phyloP scores from a whole-genome alignment of 2,329 filamentous ascomycete genomes.

The Acrodontium crateriforme region DNA sequence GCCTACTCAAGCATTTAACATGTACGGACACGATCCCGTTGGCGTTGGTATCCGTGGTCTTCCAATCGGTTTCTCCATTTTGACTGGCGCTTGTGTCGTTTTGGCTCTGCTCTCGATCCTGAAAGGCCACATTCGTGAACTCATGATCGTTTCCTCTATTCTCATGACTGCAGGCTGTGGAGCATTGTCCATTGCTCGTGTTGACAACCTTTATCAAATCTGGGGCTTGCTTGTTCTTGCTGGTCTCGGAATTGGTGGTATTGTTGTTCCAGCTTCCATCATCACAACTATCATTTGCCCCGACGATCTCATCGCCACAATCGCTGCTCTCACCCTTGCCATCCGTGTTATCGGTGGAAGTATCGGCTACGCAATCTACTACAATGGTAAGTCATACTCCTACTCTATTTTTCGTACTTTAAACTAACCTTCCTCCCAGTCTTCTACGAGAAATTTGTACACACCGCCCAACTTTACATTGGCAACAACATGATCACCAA shows the following conservation, averaged over 20 bases:
- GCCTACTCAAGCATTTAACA: slow-evolving; percentile 38
- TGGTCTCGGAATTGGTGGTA: slow-evolving; percentile 51
- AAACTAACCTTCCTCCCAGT: slow-evolving; percentile 2
- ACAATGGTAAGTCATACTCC: slow-evolving; percentile 14
- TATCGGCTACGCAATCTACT: slow-evolving; percentile 34
- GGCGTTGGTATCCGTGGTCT: slow-evolving; percentile 49
- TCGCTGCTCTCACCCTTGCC: slow-evolving; percentile 54
- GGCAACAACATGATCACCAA: slow-evolving; percentile 35
- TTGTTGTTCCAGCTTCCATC: slow-evolving; percentile 53
- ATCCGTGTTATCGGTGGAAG: slow-evolving; percentile 55
- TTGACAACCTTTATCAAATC: slow-evolving; percentile 17
- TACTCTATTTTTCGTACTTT: too few species aligned
- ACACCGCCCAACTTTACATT: slow-evolving; percentile 34
- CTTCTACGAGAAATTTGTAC: slow-evolving; percentile 35
- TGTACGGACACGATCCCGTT: slow-evolving; percentile 42
- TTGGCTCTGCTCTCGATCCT: background rate
- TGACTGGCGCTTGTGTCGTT: background rate
- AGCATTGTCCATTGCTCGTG: slow-evolving; percentile 16
- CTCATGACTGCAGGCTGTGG: slow-evolving; percentile 49
- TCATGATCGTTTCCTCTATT: slow-evolving; percentile 43
- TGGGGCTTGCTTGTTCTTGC: slow-evolving; percentile 34
- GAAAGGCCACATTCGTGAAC: background rate
- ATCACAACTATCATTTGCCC: slow-evolving; percentile 56
- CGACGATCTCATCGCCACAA: slow-evolving; percentile 55
- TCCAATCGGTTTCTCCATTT: slow-evolving; percentile 41